Evolutionary conservation across 2,329 filamentous ascomycete species (phyloP), one percentile per base, ranked within the genome.

Genomic region (Calonectria ilicicola): DNA sequence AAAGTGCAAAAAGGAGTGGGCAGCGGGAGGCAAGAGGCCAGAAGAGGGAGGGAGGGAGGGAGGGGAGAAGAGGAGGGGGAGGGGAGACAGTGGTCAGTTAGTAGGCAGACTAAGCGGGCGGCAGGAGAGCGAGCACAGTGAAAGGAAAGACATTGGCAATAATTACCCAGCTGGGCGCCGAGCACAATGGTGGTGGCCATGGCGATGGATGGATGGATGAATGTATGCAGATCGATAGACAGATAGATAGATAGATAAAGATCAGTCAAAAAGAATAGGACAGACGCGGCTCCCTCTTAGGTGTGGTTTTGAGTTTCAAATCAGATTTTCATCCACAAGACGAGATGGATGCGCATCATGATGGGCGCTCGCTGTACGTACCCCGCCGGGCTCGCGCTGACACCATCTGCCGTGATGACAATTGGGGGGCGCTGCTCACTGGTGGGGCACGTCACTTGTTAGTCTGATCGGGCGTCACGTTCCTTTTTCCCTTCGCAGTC

Each of bases 401-500:
- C 53, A 60, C 53, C 53, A 60, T 40, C 53, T 38, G 35, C 32
- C n/a, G 32, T 19, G 12, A 27, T 15, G 53, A 35, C 53, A 60
- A 60, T 60, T 60, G 53, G 53, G 32, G 53, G 9, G n/a, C n/a
- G 21, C n/a, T 14, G 32, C 53, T 60, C 53, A 60, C 53, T 35
- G 32, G 53, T 60, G 53, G 53, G 53, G 53, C 53, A 60, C 53
- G 53, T 60, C 53, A 60, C 6, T 40, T 60, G 49, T n/a, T 60
- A 40, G 35, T 60, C 53, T 19, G 32, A 14, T 58, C 12, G 53
- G n/a, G n/a, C 32, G 21, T 60, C 53, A 60, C 53, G 53, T 60
- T 60, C 38, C 53, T 60, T 60, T 60, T 60, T 60, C 32, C 49
- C 6, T n/a, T n/a, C 35, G 35, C 23, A n/a, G 21, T 35, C 53